Evolutionary conservation across 345 rosid species (phyloP), one percentile per base, ranked within the genome.

Genomic region (Corchorus olitorius): DNA sequence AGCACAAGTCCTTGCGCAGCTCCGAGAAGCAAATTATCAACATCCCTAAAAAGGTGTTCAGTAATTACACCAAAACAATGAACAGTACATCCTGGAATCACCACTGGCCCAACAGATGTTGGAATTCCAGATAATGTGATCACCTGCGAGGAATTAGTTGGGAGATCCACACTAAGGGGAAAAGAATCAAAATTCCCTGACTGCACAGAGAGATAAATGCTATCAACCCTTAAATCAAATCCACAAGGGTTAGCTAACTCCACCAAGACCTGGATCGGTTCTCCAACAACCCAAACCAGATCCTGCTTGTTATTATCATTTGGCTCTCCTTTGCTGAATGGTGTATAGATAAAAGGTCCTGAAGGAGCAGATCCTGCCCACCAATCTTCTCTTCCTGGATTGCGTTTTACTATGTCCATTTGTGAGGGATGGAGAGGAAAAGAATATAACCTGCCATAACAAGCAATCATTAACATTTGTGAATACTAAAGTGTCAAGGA

Each of bases 181-280:
- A 97, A 97, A 72, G 97, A 91, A 87, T 97, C 97, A 81, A 97
- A 91, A 79, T 92, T 90, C 80, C 75, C 89, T n/a, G 99, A 92
- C 84, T 90, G 94, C 56, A 77, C 92, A 3, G 97, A 92, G 69
- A 97, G 92, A 87, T 91, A 97, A 74, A 97, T 94, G 85, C 97
- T 97, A 64, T 97, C 97, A 70, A 97, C 93, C 84, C 89, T 87
- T 81, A 92, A 82, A 81, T 97, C 93, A 76, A 97, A 97, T 79
- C 97, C 97, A 78, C 98, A 94, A 1, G 99, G 98, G 86, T 97
- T 94, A 67, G 99, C 98, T 86, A 97, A 89, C 88, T 97, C 99
- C 80, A 97, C 98, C 83, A 92, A 86, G 81, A 97, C 95, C 81
- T 97, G 98, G 64, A 97, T 92, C 2, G 98, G 98, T 85, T 97